Conservation (phyloP, 140 eudicot genomes). For the Ambrosia hybrid region DNA sequence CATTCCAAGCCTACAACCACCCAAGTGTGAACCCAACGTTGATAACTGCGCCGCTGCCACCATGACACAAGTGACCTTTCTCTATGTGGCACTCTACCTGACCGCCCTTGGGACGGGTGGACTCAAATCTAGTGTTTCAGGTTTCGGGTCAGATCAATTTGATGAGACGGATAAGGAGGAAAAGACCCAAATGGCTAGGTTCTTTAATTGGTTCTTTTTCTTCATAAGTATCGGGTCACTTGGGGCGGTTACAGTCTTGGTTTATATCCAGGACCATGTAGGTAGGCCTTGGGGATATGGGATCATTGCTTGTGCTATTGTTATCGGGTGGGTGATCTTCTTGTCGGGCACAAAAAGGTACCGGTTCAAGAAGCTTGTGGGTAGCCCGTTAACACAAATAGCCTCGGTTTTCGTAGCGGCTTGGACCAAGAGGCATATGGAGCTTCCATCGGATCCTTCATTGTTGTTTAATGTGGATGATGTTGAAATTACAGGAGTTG, state of each 20-base stretch:
- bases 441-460: conserved; percentile 56
- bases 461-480: conserved; percentile 49
- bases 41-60: conserved; percentile 44
- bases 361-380: conserved; percentile 73
- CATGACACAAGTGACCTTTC: conserved; percentile 44
- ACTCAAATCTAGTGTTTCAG: conserved; percentile 82
- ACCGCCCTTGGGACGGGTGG: conserved; percentile 87
- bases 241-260: conserved; percentile 66
- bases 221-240: conserved; percentile 72
- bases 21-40: conserved; percentile 47
- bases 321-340: conserved; percentile 50
- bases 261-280: conserved; percentile 64
- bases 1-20: conserved; percentile 73
- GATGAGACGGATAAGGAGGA: conserved; percentile 59
- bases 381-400: conserved; percentile 81
- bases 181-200: conserved; percentile 46
- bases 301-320: conserved; percentile 55
- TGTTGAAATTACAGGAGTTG: conserved; percentile 26
- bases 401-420: conserved; percentile 72
- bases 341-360: conserved; percentile 63
- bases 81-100: conserved; percentile 63
- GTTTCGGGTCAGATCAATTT: conserved; percentile 82
- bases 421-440: conserved; percentile 59
- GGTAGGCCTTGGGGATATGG: conserved; percentile 86
- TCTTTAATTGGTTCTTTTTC: conserved; percentile 84